Evolutionary conservation across 768 basidiomycete genomes (phyloP).

Genomic region (Termitomyces sp.): DNA sequence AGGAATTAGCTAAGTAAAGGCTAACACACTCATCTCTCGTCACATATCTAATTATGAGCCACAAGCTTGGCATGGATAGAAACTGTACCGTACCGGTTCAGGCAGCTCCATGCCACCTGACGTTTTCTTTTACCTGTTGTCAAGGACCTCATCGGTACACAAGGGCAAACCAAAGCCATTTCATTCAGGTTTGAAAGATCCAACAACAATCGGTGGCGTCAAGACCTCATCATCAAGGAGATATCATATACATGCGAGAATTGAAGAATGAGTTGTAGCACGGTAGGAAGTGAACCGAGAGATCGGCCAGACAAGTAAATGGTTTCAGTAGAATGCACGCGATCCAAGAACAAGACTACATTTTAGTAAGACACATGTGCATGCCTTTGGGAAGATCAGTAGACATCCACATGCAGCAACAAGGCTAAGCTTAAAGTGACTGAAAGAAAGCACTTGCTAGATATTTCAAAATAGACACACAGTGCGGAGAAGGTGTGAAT

Average conservation of each 20-base stretch:
- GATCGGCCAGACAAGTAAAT: not conserved
- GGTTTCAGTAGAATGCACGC: not conserved
- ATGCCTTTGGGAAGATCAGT: conserved; percentile 10
- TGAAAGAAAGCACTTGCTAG: not conserved
- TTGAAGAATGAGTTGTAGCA: not conserved
- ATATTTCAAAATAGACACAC: conserved; percentile 4
- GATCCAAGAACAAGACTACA: not conserved
- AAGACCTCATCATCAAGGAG: not conserved
- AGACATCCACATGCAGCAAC: not conserved
- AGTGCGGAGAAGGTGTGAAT: conserved; percentile 5
- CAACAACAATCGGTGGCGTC: conserved; percentile 1
- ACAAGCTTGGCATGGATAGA: not conserved
- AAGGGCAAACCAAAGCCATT: not conserved
- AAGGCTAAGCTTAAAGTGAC: not conserved
- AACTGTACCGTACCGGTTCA: not conserved
- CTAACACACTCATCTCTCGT: not conserved
- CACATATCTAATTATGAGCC: not conserved
- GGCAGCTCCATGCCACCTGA: not conserved
- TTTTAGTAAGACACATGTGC: conserved; percentile 5
- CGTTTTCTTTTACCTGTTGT: not conserved
- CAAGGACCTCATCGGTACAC: not conserved
- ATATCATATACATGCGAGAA: not conserved
- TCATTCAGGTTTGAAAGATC: not conserved
- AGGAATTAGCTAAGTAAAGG: not conserved
- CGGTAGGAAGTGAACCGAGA: not conserved